phyloP scores from a whole-genome alignment of 345 rosid genomes.

The Lumnitzera racemosa region DNA sequence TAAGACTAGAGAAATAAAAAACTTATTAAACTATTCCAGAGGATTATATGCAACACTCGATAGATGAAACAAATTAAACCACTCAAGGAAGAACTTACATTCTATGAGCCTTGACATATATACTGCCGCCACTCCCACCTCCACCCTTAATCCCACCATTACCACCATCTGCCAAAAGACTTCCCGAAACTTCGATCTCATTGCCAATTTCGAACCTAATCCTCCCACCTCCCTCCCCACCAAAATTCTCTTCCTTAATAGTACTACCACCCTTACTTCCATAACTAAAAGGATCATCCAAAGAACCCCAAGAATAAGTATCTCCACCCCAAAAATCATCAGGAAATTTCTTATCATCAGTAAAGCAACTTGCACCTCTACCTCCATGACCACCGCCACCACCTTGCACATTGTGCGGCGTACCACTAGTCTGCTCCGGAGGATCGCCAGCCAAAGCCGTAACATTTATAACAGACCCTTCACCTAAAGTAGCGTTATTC shows the following conservation, averaged over 20 bases:
- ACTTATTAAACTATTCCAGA: background rate
- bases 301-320: slow-evolving; percentile 56
- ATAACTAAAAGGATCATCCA: slow-evolving; percentile 58
- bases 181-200: slow-evolving; percentile 37
- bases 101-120: slow-evolving; percentile 44
- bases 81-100: slow-evolving; percentile 30
- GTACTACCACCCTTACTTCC: slow-evolving; percentile 75
- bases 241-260: slow-evolving; percentile 45
- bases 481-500: slow-evolving; percentile 23
- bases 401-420: slow-evolving; percentile 49
- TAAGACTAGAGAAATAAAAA: no score
- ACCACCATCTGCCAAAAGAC: slow-evolving; percentile 50
- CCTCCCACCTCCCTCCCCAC: slow-evolving; percentile 71
- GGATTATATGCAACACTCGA: background rate
- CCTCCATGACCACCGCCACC: slow-evolving; percentile 70
- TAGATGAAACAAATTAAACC: slow-evolving; percentile 2
- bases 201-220: slow-evolving; percentile 26
- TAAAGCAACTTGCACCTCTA: slow-evolving; percentile 58
- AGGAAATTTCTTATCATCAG: slow-evolving; percentile 47
- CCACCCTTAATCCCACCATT: slow-evolving; percentile 53
- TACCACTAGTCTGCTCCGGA: slow-evolving; percentile 58
- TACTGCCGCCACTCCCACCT: slow-evolving; percentile 75
- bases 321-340: slow-evolving; percentile 82
- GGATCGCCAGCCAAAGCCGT: slow-evolving; percentile 54
- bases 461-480: slow-evolving; percentile 39